Evolutionary conservation across 257 asterid species (phyloP).

Genomic region (Capsicum rhomboideum): DNA sequence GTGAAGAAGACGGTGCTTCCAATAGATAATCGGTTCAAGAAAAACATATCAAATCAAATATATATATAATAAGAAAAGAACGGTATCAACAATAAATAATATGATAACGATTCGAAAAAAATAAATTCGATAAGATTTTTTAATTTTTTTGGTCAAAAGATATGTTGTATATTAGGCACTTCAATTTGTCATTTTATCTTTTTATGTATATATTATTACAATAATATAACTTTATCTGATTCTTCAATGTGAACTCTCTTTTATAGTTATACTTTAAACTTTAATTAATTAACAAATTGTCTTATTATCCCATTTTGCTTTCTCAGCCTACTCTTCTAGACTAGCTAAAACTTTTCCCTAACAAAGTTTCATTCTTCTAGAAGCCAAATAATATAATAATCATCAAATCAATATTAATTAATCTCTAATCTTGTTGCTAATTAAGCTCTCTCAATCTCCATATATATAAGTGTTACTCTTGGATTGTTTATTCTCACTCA

Average conservation of each 20-base stretch:
- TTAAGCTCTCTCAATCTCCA: not conserved
- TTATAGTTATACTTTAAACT: not conserved
- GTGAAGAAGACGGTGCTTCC: too few species aligned
- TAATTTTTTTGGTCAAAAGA: too few species aligned
- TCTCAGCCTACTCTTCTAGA: not conserved
- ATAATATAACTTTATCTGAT: not conserved
- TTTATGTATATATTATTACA: not conserved
- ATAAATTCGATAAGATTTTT: too few species aligned
- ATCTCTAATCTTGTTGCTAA: not conserved
- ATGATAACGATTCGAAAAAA: too few species aligned
- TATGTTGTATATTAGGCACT: not conserved
- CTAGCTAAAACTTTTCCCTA: too few species aligned
- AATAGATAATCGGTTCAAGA: too few species aligned
- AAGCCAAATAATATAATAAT: not conserved
- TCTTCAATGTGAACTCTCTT: not conserved
- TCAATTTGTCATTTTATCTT: not conserved
- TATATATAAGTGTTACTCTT: not conserved
- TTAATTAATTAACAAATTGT: not conserved
- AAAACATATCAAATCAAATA: too few species aligned
- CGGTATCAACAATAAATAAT: too few species aligned
- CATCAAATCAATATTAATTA: not conserved
- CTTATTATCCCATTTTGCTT: not conserved
- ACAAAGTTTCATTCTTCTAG: too few species aligned
- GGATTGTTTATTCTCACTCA: not conserved
- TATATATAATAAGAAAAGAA: too few species aligned